Evolutionary conservation across 2,329 filamentous ascomycete species (phyloP), one percentile per base, ranked within the genome.

Genomic region (Neonectria sp.): DNA sequence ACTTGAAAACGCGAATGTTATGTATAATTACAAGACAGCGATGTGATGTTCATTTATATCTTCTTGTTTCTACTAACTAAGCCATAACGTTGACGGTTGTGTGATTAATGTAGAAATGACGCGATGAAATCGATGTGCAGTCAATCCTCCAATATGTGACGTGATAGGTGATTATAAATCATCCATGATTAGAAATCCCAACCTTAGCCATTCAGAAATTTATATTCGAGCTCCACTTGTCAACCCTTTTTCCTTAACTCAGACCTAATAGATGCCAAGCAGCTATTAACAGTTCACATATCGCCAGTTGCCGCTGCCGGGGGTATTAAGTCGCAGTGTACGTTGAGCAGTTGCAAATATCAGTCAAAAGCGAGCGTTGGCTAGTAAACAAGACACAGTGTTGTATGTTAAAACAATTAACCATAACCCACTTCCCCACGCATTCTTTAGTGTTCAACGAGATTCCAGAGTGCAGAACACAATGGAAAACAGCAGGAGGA

Each of bases 281-380:
- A 37, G 15, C 15, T n/a, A 40, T 17, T 17, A 8, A 13, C 37
- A 3, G n/a, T n/a, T 40, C 6, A 17, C 3, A n/a, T 7, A n/a
- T n/a, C 6, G 6, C 15, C n/a, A n/a, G 6, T 40, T n/a, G 15
- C 6, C n/a, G 1, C n/a, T 2, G 6, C 6, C 6, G 5, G 3
- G 37, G 5, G 13, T n/a, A 40, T 40, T 3, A 3, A n/a, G 7
- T n/a, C 6, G 6, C 15, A n/a, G 17, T 6, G 15, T 17, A 40
- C 6, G 8, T n/a, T 8, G 15, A 40, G 15, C 6, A 40, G 37
- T 17, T n/a, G 13, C 6, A 40, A 37, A 13, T 2, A n/a, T 40
- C 15, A 40, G 4, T 4, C 8, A 31, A 8, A 31, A 2, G 8
- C 8, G 2, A 8, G 31, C 27, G 27, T 29, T 21, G 21, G 21